phyloP scores from a whole-genome alignment of 176 grass and related monocot genomes.

The Avena atlantica region DNA sequence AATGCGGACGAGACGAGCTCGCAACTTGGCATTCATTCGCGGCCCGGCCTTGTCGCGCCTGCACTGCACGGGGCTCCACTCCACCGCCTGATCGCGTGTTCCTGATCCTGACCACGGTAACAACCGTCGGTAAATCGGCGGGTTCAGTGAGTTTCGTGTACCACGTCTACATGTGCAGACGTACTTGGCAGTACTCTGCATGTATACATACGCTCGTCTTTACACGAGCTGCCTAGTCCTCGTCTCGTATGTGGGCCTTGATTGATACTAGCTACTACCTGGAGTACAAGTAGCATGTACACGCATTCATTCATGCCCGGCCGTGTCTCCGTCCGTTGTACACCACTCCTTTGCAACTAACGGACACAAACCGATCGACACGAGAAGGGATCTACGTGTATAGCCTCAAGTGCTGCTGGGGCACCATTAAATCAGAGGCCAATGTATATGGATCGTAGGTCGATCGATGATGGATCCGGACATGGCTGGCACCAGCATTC shows the following conservation, averaged over 20 bases:
- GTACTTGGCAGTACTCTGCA: not conserved
- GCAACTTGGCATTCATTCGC: not conserved
- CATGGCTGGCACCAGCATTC: conserved; percentile 1
- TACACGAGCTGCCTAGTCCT: no score
- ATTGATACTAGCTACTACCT: not conserved
- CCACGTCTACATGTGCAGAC: not conserved
- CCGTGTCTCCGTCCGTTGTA: no score
- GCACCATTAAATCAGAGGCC: conserved; percentile 20
- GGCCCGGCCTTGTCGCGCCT: conserved; percentile 18
- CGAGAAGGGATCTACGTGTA: not conserved
- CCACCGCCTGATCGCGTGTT: not conserved
- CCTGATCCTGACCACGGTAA: no score
- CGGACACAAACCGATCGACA: no score
- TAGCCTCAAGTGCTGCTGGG: conserved; percentile 29
- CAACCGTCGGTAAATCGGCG: not conserved
- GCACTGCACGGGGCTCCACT: not conserved
- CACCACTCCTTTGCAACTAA: no score
- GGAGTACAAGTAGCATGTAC: not conserved
- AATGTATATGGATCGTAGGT: conserved; percentile 17
- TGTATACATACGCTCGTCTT: not conserved
- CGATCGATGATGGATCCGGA: conserved; percentile 8
- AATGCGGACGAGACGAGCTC: conserved; percentile 31
- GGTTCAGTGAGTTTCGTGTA: not conserved
- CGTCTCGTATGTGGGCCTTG: not conserved
- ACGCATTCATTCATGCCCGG: not conserved